A percentile compares a stretch with the other conserved stretches of the same genome.
These are phyloP conservation scores for Penicillium pancosmium DNA, from an alignment of 495 filamentous ascomycete genomes.

Conservation along the genomic window DNA sequence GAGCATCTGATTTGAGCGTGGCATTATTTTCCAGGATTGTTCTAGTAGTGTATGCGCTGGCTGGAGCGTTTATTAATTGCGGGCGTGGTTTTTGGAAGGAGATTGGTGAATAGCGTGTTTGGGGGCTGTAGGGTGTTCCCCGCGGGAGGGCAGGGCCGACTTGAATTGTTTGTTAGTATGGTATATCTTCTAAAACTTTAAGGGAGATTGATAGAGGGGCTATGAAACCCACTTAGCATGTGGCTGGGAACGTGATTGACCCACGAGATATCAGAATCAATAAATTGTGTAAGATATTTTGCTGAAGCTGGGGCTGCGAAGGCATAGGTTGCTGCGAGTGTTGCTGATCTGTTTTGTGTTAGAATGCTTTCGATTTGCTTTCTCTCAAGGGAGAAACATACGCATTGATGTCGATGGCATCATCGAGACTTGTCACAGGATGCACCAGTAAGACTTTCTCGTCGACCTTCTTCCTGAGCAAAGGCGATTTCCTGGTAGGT, in stretches of 20 bases:
- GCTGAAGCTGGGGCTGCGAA: constrained; percentile 49
- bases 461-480: constrained; percentile 33
- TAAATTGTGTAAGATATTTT: constrained; percentile 57
- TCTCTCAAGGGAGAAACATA: constrained; percentile 8
- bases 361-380: constrained; percentile 1
- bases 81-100: constrained; percentile 46
- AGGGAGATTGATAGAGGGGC: background rate
- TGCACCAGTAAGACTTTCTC: constrained; percentile 41
- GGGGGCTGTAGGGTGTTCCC: constrained; percentile 24
- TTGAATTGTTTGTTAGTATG: constrained; percentile 7
- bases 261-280: constrained; percentile 47
- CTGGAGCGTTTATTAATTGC: constrained; percentile 33
- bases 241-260: constrained; percentile 55
- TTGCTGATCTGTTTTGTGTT: constrained; percentile 22
- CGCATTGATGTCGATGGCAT: constrained; percentile 47
- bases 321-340: constrained; percentile 50
- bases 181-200: background rate
- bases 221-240: constrained; percentile 36
- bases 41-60: constrained; percentile 13
- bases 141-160: constrained; percentile 46
- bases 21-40: constrained; percentile 20
- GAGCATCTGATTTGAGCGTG: constrained; percentile 17
- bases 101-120: constrained; percentile 39
- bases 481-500: constrained; percentile 25
- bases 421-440: constrained; percentile 43